Evolutionary conservation across 108 stramenopile genomes (phyloP), one percentile per base, ranked within the genome.

Genomic region (Nitzschia sp.): DNA sequence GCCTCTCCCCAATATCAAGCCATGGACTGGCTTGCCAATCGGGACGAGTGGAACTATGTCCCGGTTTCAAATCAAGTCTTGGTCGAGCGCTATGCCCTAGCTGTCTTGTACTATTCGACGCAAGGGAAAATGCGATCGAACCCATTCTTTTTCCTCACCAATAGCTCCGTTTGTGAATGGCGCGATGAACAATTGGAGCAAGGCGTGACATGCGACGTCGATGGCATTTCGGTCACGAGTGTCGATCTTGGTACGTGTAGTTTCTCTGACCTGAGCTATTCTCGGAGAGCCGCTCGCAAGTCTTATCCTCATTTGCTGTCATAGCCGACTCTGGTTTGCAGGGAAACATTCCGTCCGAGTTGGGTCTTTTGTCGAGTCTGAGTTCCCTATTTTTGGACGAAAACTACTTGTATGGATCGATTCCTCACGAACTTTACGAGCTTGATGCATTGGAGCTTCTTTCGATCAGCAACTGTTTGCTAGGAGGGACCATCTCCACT

Each of bases 361-460:
- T 42, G 9, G 38, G 38, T 9, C 38, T 42, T 13, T 42, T 42
- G 38, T 42, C 38, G 13, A 42, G 38, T 42, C 38, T 42, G 9
- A 6, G 13, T 9, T 42, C 38, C 13, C 6, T 42, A 9, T 42
- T 42, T 13, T 42, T 42, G 38, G 38, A 42, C 13, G 38, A 6
- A 6, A 42, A 42, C 38, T 6, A 42, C 9, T 42, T 42, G 38
- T 42, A 9, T 42, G 38, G 38, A 9, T 42, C 38, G 21, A 47
- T 74, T 45, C 64, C 64, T 18, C 36, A 47, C 24, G 64, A 65
- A 48, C 6, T 74, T 18, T 54, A 29, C 45, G 21, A 54, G 6
- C 9, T 66, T 18, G 26, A 24, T 4, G 13, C 6, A 6, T 42
- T 42, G 38, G 38, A 42, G 13, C 38, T 42, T 9, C 38, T 42